Evolutionary conservation across 1,284 basidiomycete species (phyloP).

Genomic region (Pyrrhoderma noxium): DNA sequence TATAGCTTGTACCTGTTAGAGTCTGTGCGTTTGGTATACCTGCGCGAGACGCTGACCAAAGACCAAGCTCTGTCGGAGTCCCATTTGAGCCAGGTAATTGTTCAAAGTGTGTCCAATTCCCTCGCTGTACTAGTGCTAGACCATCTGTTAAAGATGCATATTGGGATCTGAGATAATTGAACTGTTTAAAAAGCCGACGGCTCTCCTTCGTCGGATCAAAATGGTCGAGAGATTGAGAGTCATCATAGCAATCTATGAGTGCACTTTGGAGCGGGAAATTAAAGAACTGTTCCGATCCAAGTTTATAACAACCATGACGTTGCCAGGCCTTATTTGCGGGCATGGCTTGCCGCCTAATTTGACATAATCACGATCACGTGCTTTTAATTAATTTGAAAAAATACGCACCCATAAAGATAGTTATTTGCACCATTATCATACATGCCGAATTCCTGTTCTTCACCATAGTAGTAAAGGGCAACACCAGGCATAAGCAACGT

Average conservation of each 20-base stretch:
- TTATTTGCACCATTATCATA: conserved; percentile 80
- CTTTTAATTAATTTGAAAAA: neutral
- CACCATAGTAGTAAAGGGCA: conserved; percentile 76
- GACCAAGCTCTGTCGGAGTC: conserved; percentile 75
- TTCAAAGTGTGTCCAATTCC: conserved; percentile 77
- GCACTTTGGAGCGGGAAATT: conserved; percentile 79
- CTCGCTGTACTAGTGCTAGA: conserved; percentile 67
- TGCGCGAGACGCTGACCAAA: conserved; percentile 74
- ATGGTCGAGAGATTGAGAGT: conserved; percentile 86
- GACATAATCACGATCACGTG: conserved; percentile 10
- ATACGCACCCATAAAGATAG: conserved; percentile 74
- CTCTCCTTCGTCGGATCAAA: conserved; percentile 82
- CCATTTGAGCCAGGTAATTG: conserved; percentile 76
- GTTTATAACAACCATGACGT: conserved; percentile 82
- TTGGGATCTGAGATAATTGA: conserved; percentile 58
- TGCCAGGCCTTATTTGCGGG: conserved; percentile 79
- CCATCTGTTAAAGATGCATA: conserved; percentile 81
- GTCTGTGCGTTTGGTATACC: conserved; percentile 49
- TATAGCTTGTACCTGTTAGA: conserved; percentile 44
- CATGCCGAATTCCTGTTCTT: conserved; percentile 82
- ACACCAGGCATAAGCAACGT: conserved; percentile 82
- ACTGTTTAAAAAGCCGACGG: conserved; percentile 66
- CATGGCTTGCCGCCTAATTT: conserved; percentile 81
- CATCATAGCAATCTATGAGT: conserved; percentile 74
- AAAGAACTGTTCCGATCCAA: conserved; percentile 86